Evolutionary conservation across 345 rosid species (phyloP), one percentile per base, ranked within the genome.

Genomic region (Eucalyptus camaldulensis): DNA sequence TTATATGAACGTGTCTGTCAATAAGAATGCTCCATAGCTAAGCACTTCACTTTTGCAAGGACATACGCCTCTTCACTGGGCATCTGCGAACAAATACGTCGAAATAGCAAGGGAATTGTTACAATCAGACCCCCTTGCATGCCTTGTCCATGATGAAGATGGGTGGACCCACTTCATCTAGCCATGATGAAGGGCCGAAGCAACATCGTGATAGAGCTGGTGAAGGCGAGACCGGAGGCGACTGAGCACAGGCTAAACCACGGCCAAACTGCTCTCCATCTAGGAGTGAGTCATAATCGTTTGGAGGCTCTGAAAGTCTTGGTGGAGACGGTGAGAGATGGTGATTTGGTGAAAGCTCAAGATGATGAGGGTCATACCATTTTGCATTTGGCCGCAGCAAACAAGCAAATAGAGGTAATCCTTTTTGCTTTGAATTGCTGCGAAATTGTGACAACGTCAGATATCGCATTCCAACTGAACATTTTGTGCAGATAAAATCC

Each of bases 391-490:
- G 89, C 85, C 22, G 49, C 27, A 15, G 54, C 29, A 40, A 40
- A 27, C n/a, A 88, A 69, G 62, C 89, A 88, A 37, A 67, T 45
- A 14, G 37, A 88, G 89, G 89, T 88, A 56, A 88, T 12, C 29
- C 14, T 60, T 60, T 60, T 60, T 60, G 31, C 67, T 60, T 60
- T 0, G 15, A 60, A 25, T 60, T 25, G n/a, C 29, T 60, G 27
- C 2, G 2, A 25, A 3, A 11, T 56, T 21, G 62, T 9, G 27
- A 45, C 0, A 12, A 43, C 7, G 2, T 43, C 43, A 6, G 5
- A 43, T 43, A 43, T 43, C 43, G 43, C 43, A 43, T 43, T 43
- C 43, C 43, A 43, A 43, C 6, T 43, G 43, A 43, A 43, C 43
- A 43, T 43, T 1, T 43, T 1, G 43, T 43, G 43, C 1, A 1